phyloP scores from a whole-genome alignment of 805 yeast genomes.

The Teunomyces tritomae region DNA sequence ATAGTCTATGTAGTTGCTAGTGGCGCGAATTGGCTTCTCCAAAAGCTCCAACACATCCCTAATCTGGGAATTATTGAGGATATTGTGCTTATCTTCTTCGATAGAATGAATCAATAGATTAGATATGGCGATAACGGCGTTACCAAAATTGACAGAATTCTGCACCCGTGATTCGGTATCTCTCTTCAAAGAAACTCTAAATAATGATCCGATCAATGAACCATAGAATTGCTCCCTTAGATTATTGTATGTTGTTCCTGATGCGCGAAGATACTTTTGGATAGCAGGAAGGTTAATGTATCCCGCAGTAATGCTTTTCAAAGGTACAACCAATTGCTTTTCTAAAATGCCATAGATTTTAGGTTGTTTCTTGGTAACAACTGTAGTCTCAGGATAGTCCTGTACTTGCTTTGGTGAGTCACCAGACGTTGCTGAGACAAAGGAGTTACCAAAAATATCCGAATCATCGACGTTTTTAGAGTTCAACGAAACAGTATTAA shows the following conservation, averaged over 20 bases:
- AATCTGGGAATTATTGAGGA: constrained; percentile 50
- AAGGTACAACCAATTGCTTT: constrained; percentile 12
- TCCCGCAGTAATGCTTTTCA: constrained; percentile 1
- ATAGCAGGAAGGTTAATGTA: neutral
- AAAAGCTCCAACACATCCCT: constrained; percentile 58
- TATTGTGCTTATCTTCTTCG: constrained; percentile 59
- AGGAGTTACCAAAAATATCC: constrained; percentile 40
- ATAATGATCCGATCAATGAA: constrained; percentile 33
- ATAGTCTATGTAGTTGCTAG: constrained; percentile 34
- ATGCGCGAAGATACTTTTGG: neutral
- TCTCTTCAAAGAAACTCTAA: constrained; percentile 40
- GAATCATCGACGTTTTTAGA: constrained; percentile 10
- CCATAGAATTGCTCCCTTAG: constrained; percentile 26
- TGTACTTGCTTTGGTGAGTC: constrained; percentile 1
- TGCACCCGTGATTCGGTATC: constrained; percentile 62
- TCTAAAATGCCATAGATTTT: constrained; percentile 10
- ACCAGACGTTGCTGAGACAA: constrained; percentile 1
- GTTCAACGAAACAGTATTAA: neutral
- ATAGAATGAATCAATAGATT: constrained; percentile 58
- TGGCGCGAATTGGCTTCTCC: constrained; percentile 54
- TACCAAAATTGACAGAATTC: constrained; percentile 58
- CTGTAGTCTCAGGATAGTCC: neutral
- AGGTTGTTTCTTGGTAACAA: neutral
- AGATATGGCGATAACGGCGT: constrained; percentile 60
- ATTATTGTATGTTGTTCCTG: constrained; percentile 7